phyloP scores from a whole-genome alignment of 164 flowering plant genomes.

The Euptelea pleiosperma region DNA sequence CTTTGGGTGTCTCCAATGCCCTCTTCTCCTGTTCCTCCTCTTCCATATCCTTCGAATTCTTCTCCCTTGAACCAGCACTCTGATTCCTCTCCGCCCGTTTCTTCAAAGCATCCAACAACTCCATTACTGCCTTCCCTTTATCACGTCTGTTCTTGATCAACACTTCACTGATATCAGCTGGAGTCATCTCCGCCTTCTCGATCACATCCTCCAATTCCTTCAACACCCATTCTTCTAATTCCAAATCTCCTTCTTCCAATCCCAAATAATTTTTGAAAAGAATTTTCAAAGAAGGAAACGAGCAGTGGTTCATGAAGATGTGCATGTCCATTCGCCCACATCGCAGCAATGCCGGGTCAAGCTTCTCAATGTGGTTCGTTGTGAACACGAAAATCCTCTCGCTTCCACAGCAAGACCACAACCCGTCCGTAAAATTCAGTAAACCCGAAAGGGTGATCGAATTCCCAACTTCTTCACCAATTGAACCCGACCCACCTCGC shows the following conservation, averaged over 20 bases:
- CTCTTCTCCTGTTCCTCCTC: constrained; percentile 74
- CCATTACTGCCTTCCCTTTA: constrained; percentile 45
- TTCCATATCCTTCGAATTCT: constrained; percentile 22
- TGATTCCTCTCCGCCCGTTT: constrained; percentile 29
- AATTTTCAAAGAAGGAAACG: constrained; percentile 56
- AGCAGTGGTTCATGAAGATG: constrained; percentile 65
- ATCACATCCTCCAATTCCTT: constrained; percentile 39
- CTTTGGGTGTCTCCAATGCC: constrained; percentile 51
- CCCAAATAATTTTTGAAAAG: constrained; percentile 66
- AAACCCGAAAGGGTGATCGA: constrained; percentile 79
- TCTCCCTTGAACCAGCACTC: constrained; percentile 12
- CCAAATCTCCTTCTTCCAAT: constrained; percentile 32
- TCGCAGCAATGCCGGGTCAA: constrained; percentile 82
- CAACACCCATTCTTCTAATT: constrained; percentile 26
- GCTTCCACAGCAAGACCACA: constrained; percentile 93
- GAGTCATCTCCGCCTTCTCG: constrained; percentile 70
- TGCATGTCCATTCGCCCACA: constrained; percentile 94
- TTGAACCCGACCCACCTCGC: constrained; percentile 18
- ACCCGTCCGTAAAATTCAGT: constrained; percentile 83
- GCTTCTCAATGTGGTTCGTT: constrained; percentile 85
- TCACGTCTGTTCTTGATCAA: constrained; percentile 68
- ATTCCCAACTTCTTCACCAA: constrained; percentile 32
- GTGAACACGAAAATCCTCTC: constrained; percentile 92
- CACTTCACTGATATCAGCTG: constrained; percentile 83
- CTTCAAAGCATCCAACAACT: constrained; percentile 49